Conservation (phyloP, 495 filamentous ascomycete genomes). For the Podospora comata region DNA sequence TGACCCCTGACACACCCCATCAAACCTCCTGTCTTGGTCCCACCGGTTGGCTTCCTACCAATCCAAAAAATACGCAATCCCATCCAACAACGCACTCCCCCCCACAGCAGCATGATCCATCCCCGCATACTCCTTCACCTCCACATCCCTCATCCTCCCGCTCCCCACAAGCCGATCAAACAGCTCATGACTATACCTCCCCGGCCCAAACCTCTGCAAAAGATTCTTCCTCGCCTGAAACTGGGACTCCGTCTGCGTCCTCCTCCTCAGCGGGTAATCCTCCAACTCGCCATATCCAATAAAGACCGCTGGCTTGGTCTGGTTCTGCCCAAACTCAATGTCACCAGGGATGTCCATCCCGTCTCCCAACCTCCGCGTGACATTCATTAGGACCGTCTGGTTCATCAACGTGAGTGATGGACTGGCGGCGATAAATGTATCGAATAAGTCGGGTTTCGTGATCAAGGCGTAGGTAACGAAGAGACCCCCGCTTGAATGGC, state of each 20-base stretch:
- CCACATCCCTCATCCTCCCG: conserved; percentile 20
- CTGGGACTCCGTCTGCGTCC: conserved; percentile 21
- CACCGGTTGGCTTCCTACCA: conserved; percentile 13
- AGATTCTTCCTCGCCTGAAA: conserved; percentile 16
- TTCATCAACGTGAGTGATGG: conserved; percentile 16
- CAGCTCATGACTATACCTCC: conserved; percentile 18
- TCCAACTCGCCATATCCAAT: conserved; percentile 22
- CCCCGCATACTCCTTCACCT: conserved; percentile 24
- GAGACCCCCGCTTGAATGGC: conserved; percentile 19
- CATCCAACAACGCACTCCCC: conserved; percentile 21
- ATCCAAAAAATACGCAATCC: conserved; percentile 27
- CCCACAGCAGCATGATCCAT: conserved; percentile 21
- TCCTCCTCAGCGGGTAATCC: conserved; percentile 17
- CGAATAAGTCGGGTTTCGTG: conserved; percentile 13
- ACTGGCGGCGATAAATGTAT: conserved; percentile 20
- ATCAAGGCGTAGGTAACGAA: conserved; percentile 19
- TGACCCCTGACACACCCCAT: no score
- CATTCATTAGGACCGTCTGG: conserved; percentile 14
- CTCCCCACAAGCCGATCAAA: conserved; percentile 18
- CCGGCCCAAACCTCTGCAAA: conserved; percentile 4
- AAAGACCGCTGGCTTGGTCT: conserved; percentile 17
- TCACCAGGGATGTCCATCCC: conserved; percentile 8
- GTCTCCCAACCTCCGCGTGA: conserved; percentile 19
- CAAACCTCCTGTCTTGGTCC: no score
- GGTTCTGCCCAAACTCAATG: not conserved